Evolutionary conservation across 176 grass and related monocot species (phyloP), one percentile per base, ranked within the genome.

Genomic region (Oryza glumipatula): DNA sequence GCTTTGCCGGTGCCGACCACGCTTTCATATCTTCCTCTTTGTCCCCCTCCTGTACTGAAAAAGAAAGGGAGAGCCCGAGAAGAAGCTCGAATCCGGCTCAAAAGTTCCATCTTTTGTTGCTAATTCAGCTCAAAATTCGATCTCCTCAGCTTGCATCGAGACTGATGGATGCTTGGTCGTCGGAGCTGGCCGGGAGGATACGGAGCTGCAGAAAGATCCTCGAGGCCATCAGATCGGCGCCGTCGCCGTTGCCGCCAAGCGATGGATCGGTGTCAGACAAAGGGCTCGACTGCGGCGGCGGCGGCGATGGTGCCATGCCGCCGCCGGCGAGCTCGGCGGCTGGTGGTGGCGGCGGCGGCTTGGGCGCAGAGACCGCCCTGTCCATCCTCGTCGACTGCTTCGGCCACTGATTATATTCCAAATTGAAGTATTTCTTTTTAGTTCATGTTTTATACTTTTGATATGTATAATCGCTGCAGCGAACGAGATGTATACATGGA

Each of bases 301-400:
- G 52, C 51, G 51, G 51, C 54, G 54, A n/a, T 61, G 56, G 56
- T 0, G 21, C 21, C 56, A 61, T 61, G 19, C 19, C 56, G 56
- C 56, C 24, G 23, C 12, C 12, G 15, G 12, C 23, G 26, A 15
- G 11, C 24, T 26, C 65, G 65, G 26, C 65, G 28, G 65, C 7
- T 6, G 65, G 24, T 16, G 32, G 33, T 16, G 15, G 13, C 15
- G 68, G 13, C 33, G 68, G 33, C 33, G 21, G 58, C 19, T 70
- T 70, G 68, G 35, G 35, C 35, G 33, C 68, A 5, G 68, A 70
- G 32, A 70, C 68, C 3, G 30, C 68, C 3, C 14, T 70, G 33
- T 70, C 68, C 30, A 70, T 70, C 17, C 68, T 70, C 35, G 68
- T 43, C 68, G 68, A 70, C 17, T 70, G 68, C 68, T 70, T 70